Base-by-base conservation (phyloP, 345 rosid genomes). In the Populus euphratica region DNA sequence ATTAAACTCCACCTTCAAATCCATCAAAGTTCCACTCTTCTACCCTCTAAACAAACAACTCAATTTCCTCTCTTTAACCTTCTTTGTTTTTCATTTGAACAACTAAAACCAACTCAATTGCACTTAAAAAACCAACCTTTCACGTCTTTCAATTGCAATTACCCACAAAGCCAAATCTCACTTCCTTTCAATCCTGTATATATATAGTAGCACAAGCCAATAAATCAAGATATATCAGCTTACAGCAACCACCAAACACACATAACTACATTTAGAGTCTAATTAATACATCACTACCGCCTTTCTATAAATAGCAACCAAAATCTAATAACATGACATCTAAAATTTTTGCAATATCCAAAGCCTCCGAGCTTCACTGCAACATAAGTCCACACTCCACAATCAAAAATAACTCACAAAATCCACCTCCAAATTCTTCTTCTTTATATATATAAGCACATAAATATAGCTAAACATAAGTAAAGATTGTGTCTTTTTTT, bases 361-460 rank as follows among this genome's bases (percentile, higher is more conserved):
- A 87, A 82, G 83, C 81, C 38, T 80, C 84, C 86, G 69, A 75
- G 65, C 80, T 69, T 81, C 70, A 70, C 85, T 83, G 87, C 80
- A 83, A 76, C 81, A 83, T 69, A 75, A 84, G 76, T 78, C 84
- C 89, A 81, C 73, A 13, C 47, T 50, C 82, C 76, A 77, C 84
- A 84, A 77, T 86, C 79, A 79, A 54, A 65, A 75, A 73, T 23
- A 74, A 76, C 80, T 67, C 80, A 66, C 76, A 52, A 61, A 62
- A 86, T 77, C 77, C 80, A 80, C 66, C 86, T 77, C 79, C 78
- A 41, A 61, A 43, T 41, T 72, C 84, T 73, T 79, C 84, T 68
- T 41, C 76, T 76, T 62, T 23, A 31, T 25, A n/a, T 27, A 9
- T 13, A n/a, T n/a, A 56, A n/a, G 63, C 25, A n/a, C 29, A n/a